Base-by-base conservation (phyloP, 768 basidiomycete genomes). In the Tulasnella sp. region DNA sequence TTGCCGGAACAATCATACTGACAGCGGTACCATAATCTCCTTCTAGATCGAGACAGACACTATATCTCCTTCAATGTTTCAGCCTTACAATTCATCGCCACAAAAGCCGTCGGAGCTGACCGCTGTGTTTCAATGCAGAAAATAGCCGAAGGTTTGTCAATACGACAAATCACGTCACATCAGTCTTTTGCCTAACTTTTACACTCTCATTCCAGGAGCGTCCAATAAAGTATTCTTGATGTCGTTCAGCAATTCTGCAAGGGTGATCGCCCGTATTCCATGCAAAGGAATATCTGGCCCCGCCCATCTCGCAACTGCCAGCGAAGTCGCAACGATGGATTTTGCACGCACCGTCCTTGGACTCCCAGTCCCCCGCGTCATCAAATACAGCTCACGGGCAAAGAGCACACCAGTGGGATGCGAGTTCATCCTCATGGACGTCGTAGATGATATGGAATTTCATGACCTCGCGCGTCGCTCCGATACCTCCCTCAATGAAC, bases 351-450 rank as follows among this genome's bases (percentile, higher is more conserved):
- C 70, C 59, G 65, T 51, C 58, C 68, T 73, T 24, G 72, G 70
- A 58, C 63, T 78, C 60, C 76, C 76, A 63, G 60, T 75, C 38
- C 77, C 76, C 10, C 42, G 72, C 62, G 70, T 77, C 10, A 75
- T 75, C 56, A 73, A 66, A 23, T 77, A 77, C 73, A 74, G 64
- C 51, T 63, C 67, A 27, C 47, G 51, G 24, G 65, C 68, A 4
- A 61, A 61, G 26, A 19, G 24, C n/a, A 70, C 66, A 9, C 71
- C 65, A 0, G 78, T 77, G 9, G 63, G 70, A 48, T 73, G 73
- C 3, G 73, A 75, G 68, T 77, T 75, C 62, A 76, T 78, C 41
- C 72, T 78, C 51, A 76, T 76, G 75, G 73, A 77, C 58, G 74
- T 72, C 52, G 61, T 65, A 42, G 34, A 38, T 15, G 34, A 38